Base-by-base conservation (phyloP, 805 yeast species). In the Candida incommunis region DNA sequence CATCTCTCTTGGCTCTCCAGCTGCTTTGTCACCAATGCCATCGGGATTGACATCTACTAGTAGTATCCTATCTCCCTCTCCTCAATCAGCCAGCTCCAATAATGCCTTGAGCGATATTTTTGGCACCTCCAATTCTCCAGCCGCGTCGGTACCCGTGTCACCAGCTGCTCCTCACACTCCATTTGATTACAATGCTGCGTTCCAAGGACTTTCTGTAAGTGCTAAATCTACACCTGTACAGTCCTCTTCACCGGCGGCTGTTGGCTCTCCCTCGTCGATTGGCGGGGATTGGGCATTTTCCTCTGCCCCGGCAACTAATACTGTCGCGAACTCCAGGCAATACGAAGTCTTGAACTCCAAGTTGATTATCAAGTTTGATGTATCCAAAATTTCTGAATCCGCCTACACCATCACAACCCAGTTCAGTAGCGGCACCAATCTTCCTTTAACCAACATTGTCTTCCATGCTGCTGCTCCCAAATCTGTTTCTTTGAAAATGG, bases 381-480 rank as follows among this genome's bases (percentile, higher is more conserved):
- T 67, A 7, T 43, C 56, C 2, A 63, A 70, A 42, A 58, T 62
- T 24, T 57, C 73, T 0, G 55, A 64, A 7, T 54, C 63, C 22
- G 58, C 64, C 1, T 57, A 75, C 31, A 58, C 60, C 23, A 71
- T 82, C 5, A 67, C 66, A 26, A 69, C 75, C 7, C 58, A 61
- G 43, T 72, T 78, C 53, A 69, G 82, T 43, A 82, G 80, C 61
- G 49, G 65, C 5, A 64, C 68, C 41, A 54, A 68, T 4, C 57
- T 58, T 40, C 60, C 73, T 15, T 60, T 82, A 26, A 60, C 71
- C 4, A 68, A 71, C 47, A 60, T 83, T 40, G 73, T 75, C 48
- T 75, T 80, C 51, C 67, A 76, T 56, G 60, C 82, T 31, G 92
- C 94, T 0, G 86, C 78, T 25, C 85, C 94, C 45, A 79, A 77